Conservation (phyloP, 2,329 filamentous ascomycete species). For the Calonectria henricotiae region DNA sequence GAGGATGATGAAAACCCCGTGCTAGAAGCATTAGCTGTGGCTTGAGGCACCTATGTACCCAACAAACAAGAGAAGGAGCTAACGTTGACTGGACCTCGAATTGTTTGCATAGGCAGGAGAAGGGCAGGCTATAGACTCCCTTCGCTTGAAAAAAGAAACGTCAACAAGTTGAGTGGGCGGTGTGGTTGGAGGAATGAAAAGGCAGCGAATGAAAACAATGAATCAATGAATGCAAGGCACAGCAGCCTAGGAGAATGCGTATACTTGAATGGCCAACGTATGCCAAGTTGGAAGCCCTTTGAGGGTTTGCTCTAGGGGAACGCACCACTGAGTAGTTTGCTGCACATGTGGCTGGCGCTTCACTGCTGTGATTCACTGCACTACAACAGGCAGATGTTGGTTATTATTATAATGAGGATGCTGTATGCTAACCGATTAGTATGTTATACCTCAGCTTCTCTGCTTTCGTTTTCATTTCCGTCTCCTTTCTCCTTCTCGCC, state of each 20-base stretch:
- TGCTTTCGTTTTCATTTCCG: constrained; percentile 20
- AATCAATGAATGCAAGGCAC: too few relatives aligned
- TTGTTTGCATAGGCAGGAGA: too few relatives aligned
- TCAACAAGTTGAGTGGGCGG: too few relatives aligned
- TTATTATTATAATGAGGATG: neutral
- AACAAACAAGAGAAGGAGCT: neutral
- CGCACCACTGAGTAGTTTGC: neutral
- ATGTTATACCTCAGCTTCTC: neutral
- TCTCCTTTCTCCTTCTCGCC: constrained; percentile 19
- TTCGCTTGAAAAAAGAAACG: too few relatives aligned
- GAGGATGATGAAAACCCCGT: neutral
- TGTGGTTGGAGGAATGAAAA: too few relatives aligned
- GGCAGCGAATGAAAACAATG: too few relatives aligned
- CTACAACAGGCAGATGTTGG: neutral
- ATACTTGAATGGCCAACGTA: neutral
- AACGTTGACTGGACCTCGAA: too few relatives aligned
- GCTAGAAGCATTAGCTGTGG: neutral
- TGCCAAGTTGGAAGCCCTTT: neutral
- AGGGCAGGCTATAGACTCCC: too few relatives aligned
- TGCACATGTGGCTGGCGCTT: neutral
- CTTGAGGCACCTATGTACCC: neutral
- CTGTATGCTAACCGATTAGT: neutral
- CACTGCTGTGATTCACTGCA: neutral
- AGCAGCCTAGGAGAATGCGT: too few relatives aligned
- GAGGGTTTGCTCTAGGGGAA: neutral